Conservation (phyloP, 2,329 filamentous ascomycete species). For the Colletotrichum endophyticum region DNA sequence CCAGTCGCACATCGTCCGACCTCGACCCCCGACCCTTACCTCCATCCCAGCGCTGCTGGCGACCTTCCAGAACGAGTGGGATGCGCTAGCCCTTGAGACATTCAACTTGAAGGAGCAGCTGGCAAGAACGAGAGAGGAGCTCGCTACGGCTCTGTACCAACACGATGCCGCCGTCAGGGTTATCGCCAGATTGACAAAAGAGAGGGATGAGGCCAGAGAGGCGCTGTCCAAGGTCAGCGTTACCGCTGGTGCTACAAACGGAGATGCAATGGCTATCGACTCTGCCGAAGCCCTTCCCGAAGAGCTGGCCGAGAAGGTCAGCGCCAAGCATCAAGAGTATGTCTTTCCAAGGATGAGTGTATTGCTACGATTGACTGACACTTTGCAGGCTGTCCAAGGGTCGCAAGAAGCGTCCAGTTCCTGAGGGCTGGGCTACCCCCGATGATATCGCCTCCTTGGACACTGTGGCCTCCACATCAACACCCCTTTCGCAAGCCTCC, state of each 20-base stretch:
- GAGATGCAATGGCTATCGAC: constrained; percentile 94
- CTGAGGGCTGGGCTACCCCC: constrained; percentile 81
- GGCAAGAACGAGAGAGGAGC: constrained; percentile 87
- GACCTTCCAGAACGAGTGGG: constrained; percentile 98
- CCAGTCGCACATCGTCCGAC: constrained; percentile 81
- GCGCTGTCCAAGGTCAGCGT: constrained; percentile 87
- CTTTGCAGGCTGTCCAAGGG: constrained; percentile 76
- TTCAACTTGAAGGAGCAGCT: constrained; percentile 91
- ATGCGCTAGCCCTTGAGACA: constrained; percentile 87
- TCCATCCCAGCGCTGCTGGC: constrained; percentile 94
- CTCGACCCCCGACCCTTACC: constrained; percentile 89
- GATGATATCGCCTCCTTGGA: constrained; percentile 67
- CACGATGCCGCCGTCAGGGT: constrained; percentile 97
- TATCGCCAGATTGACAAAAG: constrained; percentile 87
- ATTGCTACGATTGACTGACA: constrained; percentile 7
- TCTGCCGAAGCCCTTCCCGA: constrained; percentile 74
- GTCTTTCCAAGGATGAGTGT: constrained; percentile 35
- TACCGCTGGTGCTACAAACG: constrained; percentile 59
- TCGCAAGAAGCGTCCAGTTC: constrained; percentile 86
- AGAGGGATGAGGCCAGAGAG: constrained; percentile 90
- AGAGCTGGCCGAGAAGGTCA: constrained; percentile 73
- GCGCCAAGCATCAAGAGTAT: constrained; percentile 81
- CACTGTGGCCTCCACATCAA: constrained; percentile 47
- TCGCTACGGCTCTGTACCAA: constrained; percentile 93
- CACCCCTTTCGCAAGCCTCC: constrained; percentile 53